A percentile compares a stretch with the other conserved stretches of the same genome.
phyloP scores from a whole-genome alignment of 345 rosid genomes.

The Dovyalis caffra region DNA sequence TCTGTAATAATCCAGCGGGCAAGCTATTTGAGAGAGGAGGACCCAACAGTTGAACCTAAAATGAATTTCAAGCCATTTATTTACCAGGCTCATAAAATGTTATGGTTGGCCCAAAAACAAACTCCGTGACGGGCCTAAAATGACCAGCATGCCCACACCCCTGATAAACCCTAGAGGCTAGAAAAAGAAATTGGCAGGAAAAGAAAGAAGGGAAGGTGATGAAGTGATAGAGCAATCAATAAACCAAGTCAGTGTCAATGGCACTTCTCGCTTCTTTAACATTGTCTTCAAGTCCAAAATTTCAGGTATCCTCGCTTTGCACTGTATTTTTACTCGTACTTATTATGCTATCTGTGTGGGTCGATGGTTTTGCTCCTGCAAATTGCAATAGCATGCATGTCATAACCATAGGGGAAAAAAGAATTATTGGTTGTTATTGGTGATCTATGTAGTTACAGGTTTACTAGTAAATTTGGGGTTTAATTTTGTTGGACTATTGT shows the following conservation, averaged over 20 bases:
- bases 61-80: neutral
- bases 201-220: too few species aligned
- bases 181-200: neutral
- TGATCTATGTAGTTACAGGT: neutral
- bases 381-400: too few species aligned
- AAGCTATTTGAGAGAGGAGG: neutral
- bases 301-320: conserved; percentile 19
- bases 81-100: too few species aligned
- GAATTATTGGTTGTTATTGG: neutral
- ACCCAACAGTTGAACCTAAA: neutral
- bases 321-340: neutral
- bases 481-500: neutral
- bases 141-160: neutral
- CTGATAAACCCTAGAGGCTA: conserved; percentile 25
- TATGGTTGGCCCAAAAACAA: neutral
- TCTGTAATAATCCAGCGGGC: too few species aligned
- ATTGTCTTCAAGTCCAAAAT: conserved; percentile 7
- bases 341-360: neutral
- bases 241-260: conserved; percentile 7
- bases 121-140: neutral
- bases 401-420: neutral
- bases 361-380: neutral
- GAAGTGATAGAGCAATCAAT: too few species aligned
- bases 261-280: conserved; percentile 27
- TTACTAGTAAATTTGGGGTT: neutral